Conservation (phyloP, 1,284 basidiomycete genomes). For the Phellinidium pouzarii region DNA sequence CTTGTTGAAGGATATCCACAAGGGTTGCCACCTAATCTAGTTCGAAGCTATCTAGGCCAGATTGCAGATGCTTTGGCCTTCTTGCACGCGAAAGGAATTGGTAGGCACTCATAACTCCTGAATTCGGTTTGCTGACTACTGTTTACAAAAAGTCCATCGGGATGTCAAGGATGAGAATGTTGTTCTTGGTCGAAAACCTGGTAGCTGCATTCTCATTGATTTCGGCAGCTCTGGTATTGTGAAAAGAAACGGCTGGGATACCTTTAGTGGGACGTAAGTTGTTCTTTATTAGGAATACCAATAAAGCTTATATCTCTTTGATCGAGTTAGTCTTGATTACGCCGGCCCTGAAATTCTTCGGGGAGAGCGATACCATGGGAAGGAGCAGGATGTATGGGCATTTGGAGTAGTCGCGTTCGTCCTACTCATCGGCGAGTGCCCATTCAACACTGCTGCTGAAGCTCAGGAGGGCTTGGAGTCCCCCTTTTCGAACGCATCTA, state of each 20-base stretch:
- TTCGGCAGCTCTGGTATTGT: conserved; percentile 92
- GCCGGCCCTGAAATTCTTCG: conserved; percentile 95
- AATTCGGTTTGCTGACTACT: conserved; percentile 11
- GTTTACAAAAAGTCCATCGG: conserved; percentile 68
- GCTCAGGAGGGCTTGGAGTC: conserved; percentile 74
- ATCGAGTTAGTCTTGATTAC: conserved; percentile 73
- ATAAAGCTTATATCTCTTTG: conserved; percentile 15
- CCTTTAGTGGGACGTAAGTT: conserved; percentile 88
- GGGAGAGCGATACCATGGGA: conserved; percentile 91
- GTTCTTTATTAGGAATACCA: neutral
- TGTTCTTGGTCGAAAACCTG: conserved; percentile 57
- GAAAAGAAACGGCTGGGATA: conserved; percentile 84
- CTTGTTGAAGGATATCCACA: conserved; percentile 86
- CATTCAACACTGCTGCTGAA: conserved; percentile 82
- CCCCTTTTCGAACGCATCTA: conserved; percentile 65
- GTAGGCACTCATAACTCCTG: conserved; percentile 33
- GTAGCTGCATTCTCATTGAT: conserved; percentile 89
- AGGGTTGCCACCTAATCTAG: conserved; percentile 71
- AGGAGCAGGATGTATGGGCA: conserved; percentile 98
- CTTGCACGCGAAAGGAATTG: conserved; percentile 86
- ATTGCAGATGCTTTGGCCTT: conserved; percentile 90
- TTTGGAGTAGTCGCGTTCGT: conserved; percentile 98
- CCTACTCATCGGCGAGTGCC: conserved; percentile 91
- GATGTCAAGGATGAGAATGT: conserved; percentile 99
- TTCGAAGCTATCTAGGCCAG: conserved; percentile 88